Conservation (phyloP, 1,284 basidiomycete genomes). For the Malassezia caprae region DNA sequence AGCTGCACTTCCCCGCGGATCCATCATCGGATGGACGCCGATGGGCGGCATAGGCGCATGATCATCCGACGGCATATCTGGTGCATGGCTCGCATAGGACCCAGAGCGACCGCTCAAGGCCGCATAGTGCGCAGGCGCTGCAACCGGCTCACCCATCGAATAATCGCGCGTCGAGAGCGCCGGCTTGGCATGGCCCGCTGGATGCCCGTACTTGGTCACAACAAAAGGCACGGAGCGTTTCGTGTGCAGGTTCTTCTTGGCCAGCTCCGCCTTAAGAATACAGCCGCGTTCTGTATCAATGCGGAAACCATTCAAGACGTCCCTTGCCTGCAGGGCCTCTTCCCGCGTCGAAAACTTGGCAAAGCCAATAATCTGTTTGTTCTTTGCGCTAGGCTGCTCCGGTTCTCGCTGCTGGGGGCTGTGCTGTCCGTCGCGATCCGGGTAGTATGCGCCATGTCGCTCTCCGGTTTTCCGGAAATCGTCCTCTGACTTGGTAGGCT, state of each 20-base stretch:
- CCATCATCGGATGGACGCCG: not conserved
- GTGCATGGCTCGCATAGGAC: not conserved
- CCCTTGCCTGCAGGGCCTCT: constrained; percentile 77
- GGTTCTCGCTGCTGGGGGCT: not conserved
- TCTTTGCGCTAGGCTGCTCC: constrained; percentile 6
- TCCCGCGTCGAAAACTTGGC: constrained; percentile 82
- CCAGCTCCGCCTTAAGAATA: constrained; percentile 95
- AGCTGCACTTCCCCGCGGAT: not conserved
- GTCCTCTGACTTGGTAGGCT: constrained; percentile 19
- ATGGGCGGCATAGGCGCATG: not conserved
- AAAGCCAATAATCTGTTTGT: constrained; percentile 83
- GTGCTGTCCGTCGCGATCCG: not conserved
- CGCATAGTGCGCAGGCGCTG: not conserved
- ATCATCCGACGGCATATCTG: not conserved
- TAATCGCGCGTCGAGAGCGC: not conserved
- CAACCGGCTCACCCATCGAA: not conserved
- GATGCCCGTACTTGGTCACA: constrained; percentile 1
- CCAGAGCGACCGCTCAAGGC: not conserved
- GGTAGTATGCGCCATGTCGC: constrained; percentile 2
- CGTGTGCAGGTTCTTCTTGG: constrained; percentile 97
- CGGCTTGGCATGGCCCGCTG: not conserved
- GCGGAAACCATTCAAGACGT: constrained; percentile 76
- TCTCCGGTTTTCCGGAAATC: not conserved
- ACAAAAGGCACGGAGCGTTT: constrained; percentile 25
- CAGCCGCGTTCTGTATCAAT: constrained; percentile 91